Base-by-base conservation (phyloP, 2,329 filamentous ascomycete genomes). In the Berkeleyomyces basicola region DNA sequence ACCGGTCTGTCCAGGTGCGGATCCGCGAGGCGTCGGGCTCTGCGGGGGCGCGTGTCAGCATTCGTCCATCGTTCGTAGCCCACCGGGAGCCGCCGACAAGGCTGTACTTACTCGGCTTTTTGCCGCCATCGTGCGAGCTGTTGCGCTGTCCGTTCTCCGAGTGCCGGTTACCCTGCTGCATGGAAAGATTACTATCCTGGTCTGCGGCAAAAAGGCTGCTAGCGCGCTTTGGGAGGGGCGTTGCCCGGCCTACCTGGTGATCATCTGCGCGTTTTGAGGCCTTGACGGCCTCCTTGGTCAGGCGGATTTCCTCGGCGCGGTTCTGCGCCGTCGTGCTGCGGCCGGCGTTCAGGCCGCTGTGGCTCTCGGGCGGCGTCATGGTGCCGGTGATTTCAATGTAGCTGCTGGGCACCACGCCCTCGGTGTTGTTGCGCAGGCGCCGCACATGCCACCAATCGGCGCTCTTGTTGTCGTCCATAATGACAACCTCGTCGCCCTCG, bases 361-460 rank as follows among this genome's bases (percentile, higher is more conserved):
- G 75, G 46, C 78, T 69, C 36, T 78, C 73, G 43, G 79, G 75
- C 3, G 79, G 74, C 7, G 80, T 72, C 33, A 85, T 73, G 10
- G 81, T 81, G 62, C 89, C 90, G 31, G 84, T 91, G 61, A 96
- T 78, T 72, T 99, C 92, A 68, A 99, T 86, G 70, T 97, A 99
- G 74, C 90, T 96, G 77, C 90, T 93, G 11, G 93, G 93, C 7
- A 99, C 91, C 36, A 99, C 93, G 46, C 93, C 93, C 75, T 96
- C 90, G 71, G 90, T 93, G 68, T 90, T 90, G 71, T 90, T 97
- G 76, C 90, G 95, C 66, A 96, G 70, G 43, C 91, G 83, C 65
- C 88, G 83, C 43, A 99, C 90, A 77, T 93, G 90, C 92, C 93
- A 97, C 93, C 93, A 99, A 71, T 99, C 93, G 64, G 96, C 90